Base-by-base conservation (phyloP, 2,329 filamentous ascomycete genomes). In the Xylogone sp. region DNA sequence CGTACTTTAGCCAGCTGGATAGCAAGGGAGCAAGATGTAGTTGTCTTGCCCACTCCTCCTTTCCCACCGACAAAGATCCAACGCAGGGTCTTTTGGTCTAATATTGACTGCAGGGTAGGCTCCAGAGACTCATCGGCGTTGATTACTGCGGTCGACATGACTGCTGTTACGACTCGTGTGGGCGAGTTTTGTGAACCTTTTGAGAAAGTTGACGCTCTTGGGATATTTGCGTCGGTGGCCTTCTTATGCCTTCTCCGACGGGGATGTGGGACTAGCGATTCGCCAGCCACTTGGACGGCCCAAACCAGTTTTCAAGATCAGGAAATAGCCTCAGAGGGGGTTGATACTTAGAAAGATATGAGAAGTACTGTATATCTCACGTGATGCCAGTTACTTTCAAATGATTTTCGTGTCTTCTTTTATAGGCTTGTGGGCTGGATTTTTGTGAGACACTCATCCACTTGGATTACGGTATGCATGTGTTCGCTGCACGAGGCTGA, bases 1-100 rank as follows among this genome's bases (percentile, higher is more conserved):
- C 94, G 90, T 63, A 91, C 90, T 72, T 88, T 91, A 64, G 94
- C 91, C 59, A 99, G 89, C 74, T 99, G 94, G 69, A 99, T 97
- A 58, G 94, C 94, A 59, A 99, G 87, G 9, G 93, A 97, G 75
- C 94, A 99, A 7, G 93, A 97, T 16, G 94, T 99, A n/a, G 94
- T 99, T 22, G 94, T 99, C 79, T 99, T 99, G 70, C 94, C 94
- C 44, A 99, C 94, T 69, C 94, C 94, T 66, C 94, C 94, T 75
- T 99, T 99, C 60, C 94, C 94, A 65, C 94, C 94, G 54, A 99
- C 94, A 66, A 99, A 99, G 73, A 99, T 96, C 94, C 94, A 99
- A 69, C 94, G 90, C 51, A 99, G 85, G 29, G 89, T 87, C 72
- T 91, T 90, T 73, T 99, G 94, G 76, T 96, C 90, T 65, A 99